These are phyloP conservation scores for Rosa persica DNA, from an alignment of 306 rosid species.

Conservation along the genomic window DNA sequence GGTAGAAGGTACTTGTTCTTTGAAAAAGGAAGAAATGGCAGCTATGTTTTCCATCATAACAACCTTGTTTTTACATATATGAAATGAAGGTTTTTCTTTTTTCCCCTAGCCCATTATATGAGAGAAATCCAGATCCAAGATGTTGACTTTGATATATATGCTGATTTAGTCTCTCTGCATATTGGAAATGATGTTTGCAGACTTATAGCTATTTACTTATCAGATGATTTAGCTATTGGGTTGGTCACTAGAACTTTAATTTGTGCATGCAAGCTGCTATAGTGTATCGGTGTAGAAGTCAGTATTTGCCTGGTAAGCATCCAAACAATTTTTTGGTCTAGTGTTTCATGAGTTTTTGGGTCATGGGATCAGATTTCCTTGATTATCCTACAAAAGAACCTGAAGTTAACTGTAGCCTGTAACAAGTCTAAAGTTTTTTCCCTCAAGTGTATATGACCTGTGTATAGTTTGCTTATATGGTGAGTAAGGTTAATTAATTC, in stretches of 20 bases:
- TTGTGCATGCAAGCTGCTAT: neutral
- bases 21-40: no score
- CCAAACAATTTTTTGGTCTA: neutral
- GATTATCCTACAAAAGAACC: neutral
- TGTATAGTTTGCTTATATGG: neutral
- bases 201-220: neutral
- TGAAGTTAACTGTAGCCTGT: neutral
- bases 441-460: neutral
- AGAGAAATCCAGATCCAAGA: neutral
- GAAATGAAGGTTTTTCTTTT: neutral
- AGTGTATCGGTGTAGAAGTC: neutral
- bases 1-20: constrained; percentile 10
- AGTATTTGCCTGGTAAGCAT: neutral
- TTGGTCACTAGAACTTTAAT: neutral
- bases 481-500: neutral
- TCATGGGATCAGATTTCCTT: neutral
- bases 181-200: neutral
- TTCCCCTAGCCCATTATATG: neutral
- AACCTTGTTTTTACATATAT: no score
- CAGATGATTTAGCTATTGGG: neutral
- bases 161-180: neutral
- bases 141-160: neutral
- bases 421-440: neutral
- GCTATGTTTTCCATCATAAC: no score
- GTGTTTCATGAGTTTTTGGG: neutral